These are phyloP conservation scores for Apodospora peruviana DNA, from an alignment of 495 filamentous ascomycete species.

Conservation along the genomic window DNA sequence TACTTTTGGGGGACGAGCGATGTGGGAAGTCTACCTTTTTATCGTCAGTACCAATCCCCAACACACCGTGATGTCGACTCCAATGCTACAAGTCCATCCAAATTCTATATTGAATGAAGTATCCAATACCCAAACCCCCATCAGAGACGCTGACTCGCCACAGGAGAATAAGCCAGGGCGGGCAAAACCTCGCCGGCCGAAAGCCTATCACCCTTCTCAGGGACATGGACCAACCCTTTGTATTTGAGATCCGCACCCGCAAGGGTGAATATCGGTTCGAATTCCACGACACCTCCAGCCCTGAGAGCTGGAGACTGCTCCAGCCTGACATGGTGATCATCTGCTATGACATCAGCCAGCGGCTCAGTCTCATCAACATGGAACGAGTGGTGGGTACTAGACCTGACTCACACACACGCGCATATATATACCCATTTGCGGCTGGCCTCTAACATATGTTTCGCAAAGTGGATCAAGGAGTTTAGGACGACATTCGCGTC, in stretches of 20 bases:
- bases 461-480: slow-evolving; percentile 61
- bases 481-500: slow-evolving; percentile 57
- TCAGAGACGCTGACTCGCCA: slow-evolving; percentile 8
- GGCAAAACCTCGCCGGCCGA: slow-evolving; percentile 28
- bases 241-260: slow-evolving; percentile 64
- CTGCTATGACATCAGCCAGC: slow-evolving; percentile 74
- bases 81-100: neutral
- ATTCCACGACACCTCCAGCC: slow-evolving; percentile 73
- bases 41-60: slow-evolving; percentile 54
- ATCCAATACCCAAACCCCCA: neutral
- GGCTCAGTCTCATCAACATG: slow-evolving; percentile 58
- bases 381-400: slow-evolving; percentile 47
- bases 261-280: slow-evolving; percentile 61
- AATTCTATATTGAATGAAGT: slow-evolving; percentile 2
- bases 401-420: slow-evolving; percentile 3
- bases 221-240: slow-evolving; percentile 77
- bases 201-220: slow-evolving; percentile 51
- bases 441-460: neutral
- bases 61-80: neutral
- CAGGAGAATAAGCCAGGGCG: slow-evolving; percentile 46
- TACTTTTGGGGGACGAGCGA: slow-evolving; percentile 73
- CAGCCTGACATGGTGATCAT: slow-evolving; percentile 67
- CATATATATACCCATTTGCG: slow-evolving; percentile 4
- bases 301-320: slow-evolving; percentile 69
- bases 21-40: slow-evolving; percentile 87